These are phyloP conservation scores for Penicillium sp. DNA, from an alignment of 2,329 filamentous ascomycete species.

Conservation along the genomic window DNA sequence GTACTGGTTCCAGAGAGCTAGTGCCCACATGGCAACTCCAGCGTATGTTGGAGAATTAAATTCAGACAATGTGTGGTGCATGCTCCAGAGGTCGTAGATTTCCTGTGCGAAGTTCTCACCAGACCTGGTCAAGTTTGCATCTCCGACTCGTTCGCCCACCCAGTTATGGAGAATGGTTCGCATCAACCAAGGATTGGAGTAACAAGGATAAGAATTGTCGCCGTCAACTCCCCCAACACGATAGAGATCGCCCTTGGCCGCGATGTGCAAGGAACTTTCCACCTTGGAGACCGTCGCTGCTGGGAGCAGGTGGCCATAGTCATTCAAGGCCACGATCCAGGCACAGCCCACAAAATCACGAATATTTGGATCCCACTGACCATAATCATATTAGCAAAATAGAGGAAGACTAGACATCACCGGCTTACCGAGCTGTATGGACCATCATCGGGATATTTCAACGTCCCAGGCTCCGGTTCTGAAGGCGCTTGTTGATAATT, in stretches of 20 bases:
- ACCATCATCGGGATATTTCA: slow-evolving; percentile 12
- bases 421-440: slow-evolving; percentile 12
- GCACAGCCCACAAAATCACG: slow-evolving; percentile 21
- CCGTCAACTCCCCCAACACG: slow-evolving; percentile 58
- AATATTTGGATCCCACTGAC: slow-evolving; percentile 21
- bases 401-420: background rate
- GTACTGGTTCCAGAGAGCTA: slow-evolving; percentile 61
- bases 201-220: slow-evolving; percentile 62
- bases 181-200: slow-evolving; percentile 63
- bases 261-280: slow-evolving; percentile 53
- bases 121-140: slow-evolving; percentile 57
- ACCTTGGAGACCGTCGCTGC: slow-evolving; percentile 45
- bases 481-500: slow-evolving; percentile 18
- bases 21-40: slow-evolving; percentile 58
- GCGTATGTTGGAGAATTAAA: slow-evolving; percentile 64
- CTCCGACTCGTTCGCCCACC: slow-evolving; percentile 54
- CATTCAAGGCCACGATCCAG: slow-evolving; percentile 18
- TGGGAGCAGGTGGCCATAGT: slow-evolving; percentile 42
- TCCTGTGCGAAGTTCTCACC: slow-evolving; percentile 57
- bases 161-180: slow-evolving; percentile 60
- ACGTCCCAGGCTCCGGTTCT: slow-evolving; percentile 13
- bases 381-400: background rate
- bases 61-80: slow-evolving; percentile 57
- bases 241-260: slow-evolving; percentile 59
- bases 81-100: slow-evolving; percentile 57